Conservation (phyloP, 2,329 filamentous ascomycete species). For the Aspergillus sclerotialis region DNA sequence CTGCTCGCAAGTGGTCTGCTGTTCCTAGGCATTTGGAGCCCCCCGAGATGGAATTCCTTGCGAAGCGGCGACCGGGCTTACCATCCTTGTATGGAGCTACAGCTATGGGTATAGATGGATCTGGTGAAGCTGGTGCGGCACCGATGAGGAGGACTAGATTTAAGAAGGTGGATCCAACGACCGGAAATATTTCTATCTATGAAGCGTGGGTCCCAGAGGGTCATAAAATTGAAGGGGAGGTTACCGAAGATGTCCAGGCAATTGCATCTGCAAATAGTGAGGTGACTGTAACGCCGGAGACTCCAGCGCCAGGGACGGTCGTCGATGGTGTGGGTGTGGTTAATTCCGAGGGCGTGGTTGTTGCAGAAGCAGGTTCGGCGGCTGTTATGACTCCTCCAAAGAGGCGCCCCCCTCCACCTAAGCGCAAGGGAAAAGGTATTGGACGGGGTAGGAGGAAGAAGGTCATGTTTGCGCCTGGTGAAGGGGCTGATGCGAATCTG, state of each 20-base stretch:
- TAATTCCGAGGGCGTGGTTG: slow-evolving; percentile 54
- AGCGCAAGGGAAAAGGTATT: slow-evolving; percentile 72
- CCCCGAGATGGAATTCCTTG: slow-evolving; percentile 55
- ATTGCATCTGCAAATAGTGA: slow-evolving; percentile 36
- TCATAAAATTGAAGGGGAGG: slow-evolving; percentile 72
- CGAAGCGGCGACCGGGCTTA: slow-evolving; percentile 54
- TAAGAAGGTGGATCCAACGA: slow-evolving; percentile 64
- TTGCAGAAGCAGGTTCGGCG: slow-evolving; percentile 42
- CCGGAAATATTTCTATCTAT: slow-evolving; percentile 74
- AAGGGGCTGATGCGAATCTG: slow-evolving; percentile 30
- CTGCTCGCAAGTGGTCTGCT: slow-evolving; percentile 51
- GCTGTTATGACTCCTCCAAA: slow-evolving; percentile 42
- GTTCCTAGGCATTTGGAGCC: slow-evolving; percentile 52
- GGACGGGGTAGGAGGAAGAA: slow-evolving; percentile 74
- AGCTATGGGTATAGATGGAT: slow-evolving; percentile 18
- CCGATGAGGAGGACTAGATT: slow-evolving; percentile 75
- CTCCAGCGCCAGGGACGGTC: slow-evolving; percentile 50
- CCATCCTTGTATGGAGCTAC: slow-evolving; percentile 43
- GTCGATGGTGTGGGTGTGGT: slow-evolving; percentile 55
- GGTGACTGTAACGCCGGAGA: slow-evolving; percentile 26
- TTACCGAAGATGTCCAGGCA: slow-evolving; percentile 51
- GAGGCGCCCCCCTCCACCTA: slow-evolving; percentile 66
- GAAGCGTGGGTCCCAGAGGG: slow-evolving; percentile 76
- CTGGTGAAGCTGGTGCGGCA: slow-evolving; percentile 25
- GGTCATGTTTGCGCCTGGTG: slow-evolving; percentile 48